Evolutionary conservation across 2,329 filamentous ascomycete genomes (phyloP), one percentile per base, ranked within the genome.

Genomic region (Neofusicoccum ribis): DNA sequence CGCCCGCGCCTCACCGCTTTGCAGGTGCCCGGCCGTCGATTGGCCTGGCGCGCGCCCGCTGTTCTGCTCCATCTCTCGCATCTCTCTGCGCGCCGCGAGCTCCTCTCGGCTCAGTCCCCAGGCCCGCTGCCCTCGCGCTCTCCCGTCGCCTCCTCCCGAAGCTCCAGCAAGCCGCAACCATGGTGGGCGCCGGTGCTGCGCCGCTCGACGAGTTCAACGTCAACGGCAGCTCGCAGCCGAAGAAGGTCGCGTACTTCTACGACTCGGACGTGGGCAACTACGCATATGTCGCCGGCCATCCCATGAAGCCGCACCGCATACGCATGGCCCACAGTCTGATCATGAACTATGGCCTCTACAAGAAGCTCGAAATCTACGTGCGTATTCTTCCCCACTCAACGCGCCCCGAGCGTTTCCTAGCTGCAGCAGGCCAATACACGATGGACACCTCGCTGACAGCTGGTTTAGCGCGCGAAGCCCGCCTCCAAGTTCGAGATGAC

Each of bases 241-340:
- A 95, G 81, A 92, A 94, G 76, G 92, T 98, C 66, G 94, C 94
- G 64, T 98, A 98, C 81, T 98, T 98, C 79, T 98, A 98, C 85
- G 94, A 98, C 76, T 96, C 92, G 3, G 94, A 98, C 80, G 95
- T 98, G 75, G 94, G 94, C 69, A 98, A 98, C 79, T 98, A 97
- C 83, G 93, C 94, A 76, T 98, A 98, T 75, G 92, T 96, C 65
- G 84, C 86, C 12, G 85, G 85, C n/a, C 86, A 84, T 78, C 86
- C 87, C 39, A 89, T 89, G 87, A 89, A 89, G 77, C 86, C 86
- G 43, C 86, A 87, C 73, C 82, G 88, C 68, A 90, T 91, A 78
- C 83, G 88, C 70, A 88, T 91, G 84, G 87, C 80, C 41, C 80
- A 82, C 70, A 82, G 87, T 68, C 77, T 90, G 73, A 88, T 90